Conservation (phyloP, 306 rosid genomes). For the Trichosanthes cucumerina region DNA sequence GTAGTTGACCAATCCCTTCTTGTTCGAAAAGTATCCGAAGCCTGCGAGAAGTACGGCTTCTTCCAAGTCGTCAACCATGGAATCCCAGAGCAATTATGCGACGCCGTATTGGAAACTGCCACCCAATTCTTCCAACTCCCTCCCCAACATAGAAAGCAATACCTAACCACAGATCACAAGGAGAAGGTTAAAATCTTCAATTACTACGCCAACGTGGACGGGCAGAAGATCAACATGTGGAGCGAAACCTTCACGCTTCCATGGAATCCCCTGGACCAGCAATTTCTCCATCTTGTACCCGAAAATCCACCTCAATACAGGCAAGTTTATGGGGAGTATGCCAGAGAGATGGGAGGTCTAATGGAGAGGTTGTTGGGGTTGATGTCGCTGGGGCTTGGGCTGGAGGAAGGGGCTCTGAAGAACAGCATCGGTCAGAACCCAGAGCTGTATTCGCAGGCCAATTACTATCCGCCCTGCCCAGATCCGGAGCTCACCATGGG, state of each 20-base stretch:
- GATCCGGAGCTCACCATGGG: slow-evolving; percentile 29
- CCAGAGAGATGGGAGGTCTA: slow-evolving; percentile 30
- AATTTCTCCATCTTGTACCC: slow-evolving; percentile 22
- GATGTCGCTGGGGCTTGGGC: slow-evolving; percentile 37
- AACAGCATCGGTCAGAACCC: slow-evolving; percentile 28
- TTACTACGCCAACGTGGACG: slow-evolving; percentile 19
- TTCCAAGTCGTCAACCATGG: slow-evolving; percentile 44
- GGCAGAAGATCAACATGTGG: slow-evolving; percentile 24
- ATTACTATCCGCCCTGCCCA: slow-evolving; percentile 29
- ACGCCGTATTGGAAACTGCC: slow-evolving; percentile 16
- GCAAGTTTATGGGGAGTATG: slow-evolving; percentile 36
- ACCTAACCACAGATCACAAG: slow-evolving; percentile 20
- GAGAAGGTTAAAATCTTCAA: slow-evolving; percentile 21
- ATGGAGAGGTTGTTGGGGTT: slow-evolving; percentile 25
- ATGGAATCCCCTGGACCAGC: slow-evolving; percentile 22
- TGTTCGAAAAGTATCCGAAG: slow-evolving; percentile 25
- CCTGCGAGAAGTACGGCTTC: slow-evolving; percentile 40
- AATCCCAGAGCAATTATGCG: slow-evolving; percentile 25
- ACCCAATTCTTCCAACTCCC: slow-evolving; percentile 29
- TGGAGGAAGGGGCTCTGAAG: slow-evolving; percentile 22
- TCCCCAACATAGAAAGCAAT: slow-evolving; percentile 19
- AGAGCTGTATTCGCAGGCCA: slow-evolving; percentile 27
- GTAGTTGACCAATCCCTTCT: slow-evolving; percentile 3
- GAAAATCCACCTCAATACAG: slow-evolving; percentile 19
- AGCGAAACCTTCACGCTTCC: slow-evolving; percentile 37